phyloP scores from a whole-genome alignment of 1,284 basidiomycete species.

The Heliocybe sulcata region DNA sequence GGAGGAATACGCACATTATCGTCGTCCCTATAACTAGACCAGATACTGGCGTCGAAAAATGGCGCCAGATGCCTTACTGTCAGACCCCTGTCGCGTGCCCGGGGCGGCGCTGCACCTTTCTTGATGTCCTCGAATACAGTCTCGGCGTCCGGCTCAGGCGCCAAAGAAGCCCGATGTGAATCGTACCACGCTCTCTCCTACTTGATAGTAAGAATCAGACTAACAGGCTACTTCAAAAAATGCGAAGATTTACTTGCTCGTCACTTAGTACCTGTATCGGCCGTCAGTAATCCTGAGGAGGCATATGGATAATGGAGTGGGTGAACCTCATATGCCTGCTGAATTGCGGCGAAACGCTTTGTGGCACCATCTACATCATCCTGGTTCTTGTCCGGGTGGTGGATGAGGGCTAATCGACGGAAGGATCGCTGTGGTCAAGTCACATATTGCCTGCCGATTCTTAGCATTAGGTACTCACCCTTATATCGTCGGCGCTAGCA shows the following conservation, averaged over 20 bases:
- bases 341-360: slow-evolving; percentile 80
- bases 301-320: background rate
- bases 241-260: slow-evolving; percentile 63
- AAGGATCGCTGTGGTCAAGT: slow-evolving; percentile 62
- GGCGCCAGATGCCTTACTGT: slow-evolving; percentile 76
- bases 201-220: slow-evolving; percentile 20
- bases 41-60: slow-evolving; percentile 80
- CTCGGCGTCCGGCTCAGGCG: slow-evolving; percentile 77
- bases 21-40: slow-evolving; percentile 65
- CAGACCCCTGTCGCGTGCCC: slow-evolving; percentile 71
- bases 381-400: slow-evolving; percentile 89
- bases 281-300: background rate
- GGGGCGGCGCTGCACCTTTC: slow-evolving; percentile 61
- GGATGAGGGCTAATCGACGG: slow-evolving; percentile 73
- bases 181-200: slow-evolving; percentile 99
- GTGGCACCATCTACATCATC: slow-evolving; percentile 83
- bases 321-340: slow-evolving; percentile 90
- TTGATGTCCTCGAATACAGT: slow-evolving; percentile 83
- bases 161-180: slow-evolving; percentile 83
- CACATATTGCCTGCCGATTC: slow-evolving; percentile 6
- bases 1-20: slow-evolving; percentile 60
- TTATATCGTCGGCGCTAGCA: slow-evolving; percentile 85
- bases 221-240: background rate
- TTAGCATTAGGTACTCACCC: slow-evolving; percentile 35
- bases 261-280: slow-evolving; percentile 74